Evolutionary conservation across 2,329 filamentous ascomycete genomes (phyloP), one percentile per base, ranked within the genome.

Genomic region (Rhinocladiella similis): DNA sequence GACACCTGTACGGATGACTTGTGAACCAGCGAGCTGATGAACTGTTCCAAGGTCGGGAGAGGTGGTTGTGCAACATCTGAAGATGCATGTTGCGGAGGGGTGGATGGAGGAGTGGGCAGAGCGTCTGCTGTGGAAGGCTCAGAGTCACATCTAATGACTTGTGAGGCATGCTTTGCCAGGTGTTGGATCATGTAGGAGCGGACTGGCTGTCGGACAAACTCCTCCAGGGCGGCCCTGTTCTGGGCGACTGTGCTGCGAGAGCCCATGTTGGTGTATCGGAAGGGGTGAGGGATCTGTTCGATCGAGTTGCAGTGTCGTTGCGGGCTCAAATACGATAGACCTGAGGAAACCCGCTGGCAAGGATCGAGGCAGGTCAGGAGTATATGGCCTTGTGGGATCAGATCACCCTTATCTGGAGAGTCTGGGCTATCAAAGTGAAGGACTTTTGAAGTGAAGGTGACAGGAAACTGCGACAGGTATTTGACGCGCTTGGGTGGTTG

Each of bases 1-100:
- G 94, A 90, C 51, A 97, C 92, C 80, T 97, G 93, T 27, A 97
- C 94, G 73, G 97, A 96, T 64, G 93, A 97, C 59, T 89, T 88
- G 69, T 90, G 85, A 60, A 97, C 92, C 27, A 99, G 83, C 62
- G 91, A 91, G 49, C 85, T 87, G 76, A 99, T 97, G 80, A 97
- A 99, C 56, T 86, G 83, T 73, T 96, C 90, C 35, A 97, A 79
- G 0, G 89, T 87, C 2, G 94, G 94, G 29, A 99, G 62, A 62
- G 76, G 64, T 69, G 76, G 63, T 70, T 80, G 65, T 18, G 49
- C 52, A 35, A 46, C 43, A 25, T 66, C 64, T 59, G 71, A 65
- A 25, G 70, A 64, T 20, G 72, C 65, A 59, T 79, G 70, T 64
- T 82, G 75, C 13, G 82, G 80, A 54, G 84, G 83, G 22, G 83